A percentile compares a stretch with the other conserved stretches of the same genome.
These are phyloP conservation scores for Monilinia fructicola DNA, from an alignment of 2,329 filamentous ascomycete species.

Conservation along the genomic window DNA sequence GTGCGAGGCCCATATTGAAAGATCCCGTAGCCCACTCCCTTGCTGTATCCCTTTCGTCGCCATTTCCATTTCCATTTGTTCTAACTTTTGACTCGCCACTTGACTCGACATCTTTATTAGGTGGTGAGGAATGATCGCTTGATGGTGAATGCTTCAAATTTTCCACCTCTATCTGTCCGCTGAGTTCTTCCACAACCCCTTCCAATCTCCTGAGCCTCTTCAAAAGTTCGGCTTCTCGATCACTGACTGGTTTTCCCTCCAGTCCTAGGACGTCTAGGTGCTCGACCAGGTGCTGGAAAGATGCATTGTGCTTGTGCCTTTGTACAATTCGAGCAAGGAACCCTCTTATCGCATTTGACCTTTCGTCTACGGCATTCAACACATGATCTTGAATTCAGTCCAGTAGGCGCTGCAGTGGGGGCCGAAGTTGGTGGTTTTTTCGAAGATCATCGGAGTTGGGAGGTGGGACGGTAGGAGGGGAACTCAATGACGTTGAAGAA, in stretches of 20 bases:
- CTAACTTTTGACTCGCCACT: slow-evolving; percentile 26
- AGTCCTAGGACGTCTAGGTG: slow-evolving; percentile 66
- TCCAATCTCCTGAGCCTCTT: slow-evolving; percentile 72
- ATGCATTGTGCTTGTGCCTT: slow-evolving; percentile 69
- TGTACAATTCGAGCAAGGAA: slow-evolving; percentile 73
- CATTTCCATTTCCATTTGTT: slow-evolving; percentile 38
- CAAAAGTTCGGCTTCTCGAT: slow-evolving; percentile 67
- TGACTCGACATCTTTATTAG: slow-evolving; percentile 30
- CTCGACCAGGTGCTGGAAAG: slow-evolving; percentile 72
- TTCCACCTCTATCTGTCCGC: slow-evolving; percentile 54
- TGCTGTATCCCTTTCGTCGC: slow-evolving; percentile 34
- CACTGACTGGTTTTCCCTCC: slow-evolving; percentile 60
- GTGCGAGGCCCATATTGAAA: slow-evolving; percentile 33
- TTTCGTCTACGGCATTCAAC: slow-evolving; percentile 59
- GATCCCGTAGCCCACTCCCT: slow-evolving; percentile 33
- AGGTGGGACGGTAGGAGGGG: slow-evolving; percentile 20
- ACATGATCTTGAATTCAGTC: slow-evolving; percentile 42
- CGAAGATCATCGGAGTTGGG: slow-evolving; percentile 22
- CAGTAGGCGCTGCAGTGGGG: slow-evolving; percentile 31
- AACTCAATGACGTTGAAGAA: slow-evolving; percentile 14
- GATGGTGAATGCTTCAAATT: slow-evolving; percentile 34
- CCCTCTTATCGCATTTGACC: slow-evolving; percentile 74
- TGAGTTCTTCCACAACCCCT: slow-evolving; percentile 70
- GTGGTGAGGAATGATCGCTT: slow-evolving; percentile 31
- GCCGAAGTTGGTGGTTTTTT: slow-evolving; percentile 25